phyloP scores from a whole-genome alignment of 495 filamentous ascomycete genomes.

The Penicillium lagena region DNA sequence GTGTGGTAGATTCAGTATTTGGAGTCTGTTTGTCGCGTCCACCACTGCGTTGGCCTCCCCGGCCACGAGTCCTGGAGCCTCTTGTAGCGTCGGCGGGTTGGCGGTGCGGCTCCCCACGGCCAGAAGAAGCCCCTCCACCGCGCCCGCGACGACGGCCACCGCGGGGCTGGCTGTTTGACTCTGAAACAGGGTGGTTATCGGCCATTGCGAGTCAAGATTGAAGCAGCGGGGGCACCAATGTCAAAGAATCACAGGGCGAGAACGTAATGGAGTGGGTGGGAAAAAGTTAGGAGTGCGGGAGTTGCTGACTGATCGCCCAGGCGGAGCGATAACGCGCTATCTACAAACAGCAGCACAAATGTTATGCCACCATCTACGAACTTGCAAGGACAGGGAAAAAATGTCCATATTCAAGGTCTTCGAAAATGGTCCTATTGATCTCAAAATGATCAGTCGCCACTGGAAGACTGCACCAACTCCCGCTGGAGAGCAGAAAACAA shows the following conservation, averaged over 20 bases:
- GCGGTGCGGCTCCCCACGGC: slow-evolving; percentile 14
- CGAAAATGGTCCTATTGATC: background rate
- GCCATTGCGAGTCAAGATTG: slow-evolving; percentile 23
- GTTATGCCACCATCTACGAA: too few species aligned
- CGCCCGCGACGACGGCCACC: slow-evolving; percentile 38
- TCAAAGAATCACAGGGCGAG: background rate
- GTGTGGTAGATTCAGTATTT: slow-evolving; percentile 5
- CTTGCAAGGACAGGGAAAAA: too few species aligned
- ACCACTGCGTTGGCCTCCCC: slow-evolving; percentile 22
- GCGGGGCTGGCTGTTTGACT: slow-evolving; percentile 25
- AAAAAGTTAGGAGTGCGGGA: background rate
- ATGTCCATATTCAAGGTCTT: too few species aligned
- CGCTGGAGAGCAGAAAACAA: slow-evolving; percentile 28
- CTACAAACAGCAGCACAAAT: too few species aligned
- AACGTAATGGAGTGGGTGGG: slow-evolving; percentile 6
- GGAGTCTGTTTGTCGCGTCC: slow-evolving; percentile 25
- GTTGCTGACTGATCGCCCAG: too few species aligned
- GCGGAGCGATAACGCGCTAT: too few species aligned
- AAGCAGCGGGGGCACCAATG: slow-evolving; percentile 5
- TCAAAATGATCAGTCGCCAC: slow-evolving; percentile 1
- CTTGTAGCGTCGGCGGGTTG: background rate
- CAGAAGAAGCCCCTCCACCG: slow-evolving; percentile 25
- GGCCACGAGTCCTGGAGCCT: slow-evolving; percentile 24
- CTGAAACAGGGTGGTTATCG: slow-evolving; percentile 23
- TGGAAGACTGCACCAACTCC: slow-evolving; percentile 31